Evolutionary conservation across 1,139 yeast species (phyloP), one percentile per base, ranked within the genome.

Genomic region (Yamadazyma epiphylla): DNA sequence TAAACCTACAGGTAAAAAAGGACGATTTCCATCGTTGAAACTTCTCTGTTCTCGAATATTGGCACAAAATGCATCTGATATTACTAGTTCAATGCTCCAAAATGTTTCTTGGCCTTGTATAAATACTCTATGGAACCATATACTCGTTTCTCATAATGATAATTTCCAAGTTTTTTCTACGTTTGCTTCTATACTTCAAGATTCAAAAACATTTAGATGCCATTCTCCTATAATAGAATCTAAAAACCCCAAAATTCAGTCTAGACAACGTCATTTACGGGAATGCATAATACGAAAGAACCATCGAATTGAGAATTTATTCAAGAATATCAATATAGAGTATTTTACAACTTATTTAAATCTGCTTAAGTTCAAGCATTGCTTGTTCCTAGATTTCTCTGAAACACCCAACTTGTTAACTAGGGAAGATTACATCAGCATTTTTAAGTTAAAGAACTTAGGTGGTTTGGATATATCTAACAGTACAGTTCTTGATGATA

Each of bases 231-330:
- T 30, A n/a, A 26, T 23, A 9, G 20, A 28, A 9, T 19, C 34
- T 4, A n/a, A 12, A 4, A 23, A 28, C 22, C 8, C 26, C 4
- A 22, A 27, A 5, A 30, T 31, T 5, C 22, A 27, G 7, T 13
- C 29, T 22, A 24, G 46, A 24, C 42, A 37, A 19, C 22, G 26
- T 15, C 29, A 28, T 25, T 17, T 43, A 9, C 14, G 24, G 6
- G 32, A 33, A 16, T 38, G 42, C 22, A 24, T 41, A 13, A 21
- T 40, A 2, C 41, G 5, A 7, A 24, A 12, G 11, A 28, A 27
- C 19, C 47, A 63, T 43, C 42, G 74, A 23, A 29, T 66, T 13
- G 73, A 65, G 27, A 63, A 58, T 28, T 20, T 67, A 4, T 63
- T 60, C 37, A 40, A 47, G 13, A 64, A 65, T 32, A 41, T 55